Percentiles rank a stretch among this genome's conserved stretches.
Conservation (phyloP, 2,329 filamentous ascomycete genomes). For the Alternaria arborescens region DNA sequence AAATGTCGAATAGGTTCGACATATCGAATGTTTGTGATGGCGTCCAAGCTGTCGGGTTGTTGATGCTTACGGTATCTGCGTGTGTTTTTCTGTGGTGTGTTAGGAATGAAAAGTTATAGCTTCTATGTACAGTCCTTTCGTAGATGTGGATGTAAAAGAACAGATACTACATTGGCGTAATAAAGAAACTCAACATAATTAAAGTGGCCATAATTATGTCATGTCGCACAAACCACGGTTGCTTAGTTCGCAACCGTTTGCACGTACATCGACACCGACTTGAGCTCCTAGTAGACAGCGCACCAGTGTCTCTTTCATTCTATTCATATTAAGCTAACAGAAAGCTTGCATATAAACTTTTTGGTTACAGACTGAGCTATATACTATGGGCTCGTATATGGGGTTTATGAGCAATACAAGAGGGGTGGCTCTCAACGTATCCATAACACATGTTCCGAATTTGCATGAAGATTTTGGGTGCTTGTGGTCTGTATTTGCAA, state of each 20-base stretch:
- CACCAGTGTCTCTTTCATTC: too few species aligned
- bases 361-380: neutral
- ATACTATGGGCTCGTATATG: neutral
- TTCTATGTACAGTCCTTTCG: neutral
- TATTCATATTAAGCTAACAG: too few species aligned
- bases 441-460: neutral
- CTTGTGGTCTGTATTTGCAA: neutral
- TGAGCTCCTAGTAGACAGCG: too few species aligned
- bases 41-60: neutral
- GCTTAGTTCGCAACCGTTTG: neutral
- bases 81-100: neutral
- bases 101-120: neutral
- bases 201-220: neutral
- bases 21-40: neutral
- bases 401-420: neutral
- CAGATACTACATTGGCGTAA: neutral
- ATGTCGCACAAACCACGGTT: neutral
- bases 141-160: neutral
- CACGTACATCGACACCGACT: neutral
- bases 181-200: neutral
- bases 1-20: neutral
- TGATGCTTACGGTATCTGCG: neutral
- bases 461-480: neutral
- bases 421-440: neutral
- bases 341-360: neutral